Evolutionary conservation across 2,329 filamentous ascomycete species (phyloP), one percentile per base, ranked within the genome.

Genomic region (Ophiostoma novo-ulmi): DNA sequence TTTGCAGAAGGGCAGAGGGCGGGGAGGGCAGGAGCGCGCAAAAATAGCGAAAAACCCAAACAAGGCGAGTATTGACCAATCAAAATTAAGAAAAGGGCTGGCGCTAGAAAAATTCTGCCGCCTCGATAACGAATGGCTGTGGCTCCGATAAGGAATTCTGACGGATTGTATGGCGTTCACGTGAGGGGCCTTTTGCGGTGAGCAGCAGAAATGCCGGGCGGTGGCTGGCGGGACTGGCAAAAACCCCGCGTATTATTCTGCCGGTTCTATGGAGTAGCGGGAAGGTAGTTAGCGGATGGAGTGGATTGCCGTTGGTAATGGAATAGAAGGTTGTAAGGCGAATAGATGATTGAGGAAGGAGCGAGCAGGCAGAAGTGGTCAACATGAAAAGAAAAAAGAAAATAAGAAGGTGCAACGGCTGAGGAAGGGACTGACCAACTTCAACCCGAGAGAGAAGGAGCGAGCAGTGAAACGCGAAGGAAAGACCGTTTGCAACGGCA

Each of bases 51-150:
- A 55, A 44, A 31, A 38, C 38, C 36, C 61, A 41, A 70, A 67
- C 44, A 65, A 31, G 20, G 38, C 68, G 41, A 63, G 67, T 69
- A 55, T 69, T 65, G 69, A 70, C 64, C 10, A 41, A 66, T 70
- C 39, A 69, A 71, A 71, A 52, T 58, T n/a, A 55, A 66, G 41
- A 58, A 64, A 68, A 69, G 22, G 67, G 38, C 52, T 70, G 67
- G 65, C 36, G 17, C 69, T 67, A 71, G 55, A 63, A 71, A 73
- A 72, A 73, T 74, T 74, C 73, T 74, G 73, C 73, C 73, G 71
- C 69, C 64, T 41, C 69, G 73, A 74, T 73, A 72, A 72, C 71
- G 10, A 39, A 61, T 13, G 63, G n/a, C 26, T n/a, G 36, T 22
- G 55, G 68, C 22, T 13, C n/a, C 67, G 68, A 74, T 68, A 69